These are phyloP conservation scores for Bathelium albidoporum DNA, from an alignment of 495 filamentous ascomycete species.

Conservation along the genomic window DNA sequence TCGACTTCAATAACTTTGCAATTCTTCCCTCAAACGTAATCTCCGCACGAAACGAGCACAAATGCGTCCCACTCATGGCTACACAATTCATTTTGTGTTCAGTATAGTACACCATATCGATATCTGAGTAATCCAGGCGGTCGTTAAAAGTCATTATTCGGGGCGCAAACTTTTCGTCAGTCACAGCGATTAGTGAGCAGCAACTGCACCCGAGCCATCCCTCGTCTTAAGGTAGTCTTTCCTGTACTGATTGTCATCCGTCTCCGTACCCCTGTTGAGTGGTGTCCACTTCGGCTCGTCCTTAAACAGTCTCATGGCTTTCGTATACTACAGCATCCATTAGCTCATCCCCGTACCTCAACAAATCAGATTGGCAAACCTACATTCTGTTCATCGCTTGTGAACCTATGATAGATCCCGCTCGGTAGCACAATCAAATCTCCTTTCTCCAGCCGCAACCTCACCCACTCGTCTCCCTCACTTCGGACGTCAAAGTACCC, in stretches of 20 bases:
- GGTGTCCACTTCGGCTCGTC: slow-evolving; percentile 99
- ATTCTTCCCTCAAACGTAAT: too few relatives aligned
- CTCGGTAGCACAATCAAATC: slow-evolving; percentile 80
- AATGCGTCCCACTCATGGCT: too few relatives aligned
- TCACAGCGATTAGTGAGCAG: not conserved
- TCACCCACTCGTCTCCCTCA: slow-evolving; percentile 68
- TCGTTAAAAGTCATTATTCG: not conserved
- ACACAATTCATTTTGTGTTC: too few relatives aligned
- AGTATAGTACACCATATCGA: too few relatives aligned
- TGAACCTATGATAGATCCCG: slow-evolving; percentile 97
- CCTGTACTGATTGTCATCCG: slow-evolving; percentile 69
- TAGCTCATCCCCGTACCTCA: not conserved
- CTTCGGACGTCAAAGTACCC: slow-evolving; percentile 92
- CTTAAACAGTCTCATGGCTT: slow-evolving; percentile 95
- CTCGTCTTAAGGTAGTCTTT: slow-evolving; percentile 56
- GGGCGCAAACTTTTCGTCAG: too few relatives aligned
- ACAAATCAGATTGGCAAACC: slow-evolving; percentile 23
- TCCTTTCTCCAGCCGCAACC: slow-evolving; percentile 63
- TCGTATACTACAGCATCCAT: slow-evolving; percentile 59
- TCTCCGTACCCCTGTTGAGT: slow-evolving; percentile 66
- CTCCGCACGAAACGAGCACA: too few relatives aligned
- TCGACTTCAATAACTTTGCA: too few relatives aligned
- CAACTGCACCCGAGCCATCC: slow-evolving; percentile 9
- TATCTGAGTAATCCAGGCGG: too few relatives aligned
- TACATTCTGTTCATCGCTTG: slow-evolving; percentile 84